Base-by-base conservation (phyloP, 2,329 filamentous ascomycete genomes). In the Colletotrichum costaricense region DNA sequence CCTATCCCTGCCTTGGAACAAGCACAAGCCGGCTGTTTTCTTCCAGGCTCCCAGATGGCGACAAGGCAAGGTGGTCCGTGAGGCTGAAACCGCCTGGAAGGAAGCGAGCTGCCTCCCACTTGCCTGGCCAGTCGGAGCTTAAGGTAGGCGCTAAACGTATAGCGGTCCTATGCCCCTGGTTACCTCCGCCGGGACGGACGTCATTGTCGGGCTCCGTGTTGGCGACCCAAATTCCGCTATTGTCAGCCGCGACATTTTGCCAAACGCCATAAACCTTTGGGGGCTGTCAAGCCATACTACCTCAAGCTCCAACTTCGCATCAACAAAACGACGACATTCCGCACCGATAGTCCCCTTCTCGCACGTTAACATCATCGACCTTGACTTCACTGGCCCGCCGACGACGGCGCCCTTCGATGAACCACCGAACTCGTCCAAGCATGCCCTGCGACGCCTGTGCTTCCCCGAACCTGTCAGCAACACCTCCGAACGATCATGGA, bases 401-500 rank as follows among this genome's bases (percentile, higher is more conserved):
- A 56, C 35, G 67, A 66, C 71, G 24, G 35, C 60, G 30, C 28
- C 35, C 35, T 54, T 69, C 42, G 59, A 56, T 38, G 62, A 71
- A 52, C 56, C 28, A 65, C 35, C 71, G 22, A n/a, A 22, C n/a
- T 52, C 14, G 49, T 26, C 62, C 56, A 57, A 73, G 71, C 49
- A 73, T 73, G 71, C 62, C 57, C 62, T 56, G 55, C 67, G 67
- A 66, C 56, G 56, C 35, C 35, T 38, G 73, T 46, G 57, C 58
- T 26, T 59, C 62, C 22, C 42, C 56, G 60, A 67, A 62, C 38
- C 54, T 35, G 42, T 55, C 56, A 62, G 57, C 73, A 30, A 49
- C 56, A 30, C 56, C 38, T 64, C 65, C 49, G 52, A 66, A 64
- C 30, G 76, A 82, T 77, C 77, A 90, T 90, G 88, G 88, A 89